These are phyloP conservation scores for Gaeumannomyces tritici DNA, from an alignment of 2,329 filamentous ascomycete genomes.

Conservation along the genomic window DNA sequence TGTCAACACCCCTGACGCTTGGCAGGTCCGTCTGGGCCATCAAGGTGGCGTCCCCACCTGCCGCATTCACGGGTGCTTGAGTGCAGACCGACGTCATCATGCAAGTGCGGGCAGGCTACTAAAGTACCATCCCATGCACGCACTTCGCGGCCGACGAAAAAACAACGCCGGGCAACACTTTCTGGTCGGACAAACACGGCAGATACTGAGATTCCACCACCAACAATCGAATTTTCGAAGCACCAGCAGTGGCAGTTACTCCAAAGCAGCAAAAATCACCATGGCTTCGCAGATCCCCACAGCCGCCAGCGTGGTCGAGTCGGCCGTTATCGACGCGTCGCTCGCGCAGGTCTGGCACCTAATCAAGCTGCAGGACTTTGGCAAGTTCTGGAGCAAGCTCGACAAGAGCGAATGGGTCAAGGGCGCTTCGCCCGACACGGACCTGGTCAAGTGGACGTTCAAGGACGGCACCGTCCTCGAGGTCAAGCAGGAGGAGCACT, in stretches of 20 bases:
- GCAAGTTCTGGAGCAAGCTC: slow-evolving; percentile 56
- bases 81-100: neutral
- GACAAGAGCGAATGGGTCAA: slow-evolving; percentile 54
- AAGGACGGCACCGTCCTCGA: slow-evolving; percentile 59
- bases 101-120: neutral
- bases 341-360: slow-evolving; percentile 62
- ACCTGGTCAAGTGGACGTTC: slow-evolving; percentile 62
- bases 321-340: slow-evolving; percentile 57
- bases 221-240: no score
- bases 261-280: neutral
- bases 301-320: slow-evolving; percentile 56
- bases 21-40: neutral
- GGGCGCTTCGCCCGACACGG: slow-evolving; percentile 52
- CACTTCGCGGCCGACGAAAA: no score
- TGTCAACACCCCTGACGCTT: no score
- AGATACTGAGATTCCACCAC: no score
- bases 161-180: no score
- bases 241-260: neutral
- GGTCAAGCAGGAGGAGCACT: slow-evolving; percentile 70
- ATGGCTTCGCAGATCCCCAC: slow-evolving; percentile 42
- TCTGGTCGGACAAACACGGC: no score
- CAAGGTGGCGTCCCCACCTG: neutral
- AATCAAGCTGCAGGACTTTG: slow-evolving; percentile 64
- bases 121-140: no score
- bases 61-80: no score